phyloP scores from a whole-genome alignment of 176 grass and related monocot genomes.

The Paspalum vaginatum region DNA sequence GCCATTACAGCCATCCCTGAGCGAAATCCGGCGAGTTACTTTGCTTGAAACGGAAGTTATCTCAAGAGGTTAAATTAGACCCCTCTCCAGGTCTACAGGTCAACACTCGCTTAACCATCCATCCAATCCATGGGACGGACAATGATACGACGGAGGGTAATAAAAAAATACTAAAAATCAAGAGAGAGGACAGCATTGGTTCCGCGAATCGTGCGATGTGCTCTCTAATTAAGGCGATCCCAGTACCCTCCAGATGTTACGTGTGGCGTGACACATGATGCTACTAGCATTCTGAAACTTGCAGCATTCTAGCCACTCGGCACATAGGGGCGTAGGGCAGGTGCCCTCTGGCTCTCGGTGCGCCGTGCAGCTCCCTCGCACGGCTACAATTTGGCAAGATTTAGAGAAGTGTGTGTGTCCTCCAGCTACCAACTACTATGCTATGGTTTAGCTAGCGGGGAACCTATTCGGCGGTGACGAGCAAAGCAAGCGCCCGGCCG shows the following conservation, averaged over 20 bases:
- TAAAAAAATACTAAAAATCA: too few relatives aligned
- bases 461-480: not conserved
- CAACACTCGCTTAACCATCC: too few relatives aligned
- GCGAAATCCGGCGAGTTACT: not conserved
- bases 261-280: not conserved
- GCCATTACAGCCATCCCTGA: too few relatives aligned
- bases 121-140: too few relatives aligned
- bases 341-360: not conserved
- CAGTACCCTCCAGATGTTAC: not conserved
- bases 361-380: not conserved
- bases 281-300: too few relatives aligned
- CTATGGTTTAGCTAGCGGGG: not conserved
- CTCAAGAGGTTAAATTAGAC: too few relatives aligned
- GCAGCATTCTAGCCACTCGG: not conserved
- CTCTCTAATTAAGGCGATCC: too few relatives aligned
- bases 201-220: too few relatives aligned
- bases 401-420: not conserved
- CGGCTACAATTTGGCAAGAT: not conserved
- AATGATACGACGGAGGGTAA: too few relatives aligned
- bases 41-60: not conserved
- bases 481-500: constrained; percentile 13
- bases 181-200: too few relatives aligned
- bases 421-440: not conserved
- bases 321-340: not conserved
- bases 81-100: too few relatives aligned